These are phyloP conservation scores for Stentor roeselii DNA, from an alignment of 73 alveolate species.

Conservation along the genomic window DNA sequence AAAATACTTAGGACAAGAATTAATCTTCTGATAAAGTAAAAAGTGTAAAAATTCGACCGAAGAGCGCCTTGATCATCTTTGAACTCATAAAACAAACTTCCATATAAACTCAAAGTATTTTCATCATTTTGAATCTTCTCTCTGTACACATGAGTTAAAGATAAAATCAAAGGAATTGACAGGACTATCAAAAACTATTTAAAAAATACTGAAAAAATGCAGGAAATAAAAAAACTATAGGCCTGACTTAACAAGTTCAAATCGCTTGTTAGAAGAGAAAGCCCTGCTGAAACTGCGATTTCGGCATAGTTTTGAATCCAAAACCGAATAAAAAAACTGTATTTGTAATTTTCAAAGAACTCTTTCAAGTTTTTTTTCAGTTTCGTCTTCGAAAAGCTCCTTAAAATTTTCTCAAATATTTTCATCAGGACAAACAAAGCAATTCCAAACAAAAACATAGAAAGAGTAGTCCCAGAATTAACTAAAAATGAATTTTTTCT, in stretches of 20 bases:
- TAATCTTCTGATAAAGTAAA: background rate
- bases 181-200: too few species aligned
- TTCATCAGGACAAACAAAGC: background rate
- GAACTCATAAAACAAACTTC: constrained; percentile 26
- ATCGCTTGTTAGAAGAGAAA: too few species aligned
- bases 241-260: too few species aligned
- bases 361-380: too few species aligned
- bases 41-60: background rate
- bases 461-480: background rate
- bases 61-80: background rate
- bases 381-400: background rate
- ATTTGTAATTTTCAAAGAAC: background rate
- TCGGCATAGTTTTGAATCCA: background rate
- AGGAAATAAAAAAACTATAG: too few species aligned
- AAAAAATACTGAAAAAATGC: too few species aligned
- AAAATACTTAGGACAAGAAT: background rate
- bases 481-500: background rate
- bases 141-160: too few species aligned
- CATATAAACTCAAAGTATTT: too few species aligned
- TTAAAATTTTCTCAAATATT: too few species aligned
- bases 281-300: background rate
- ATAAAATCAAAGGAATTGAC: too few species aligned
- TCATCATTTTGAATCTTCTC: too few species aligned
- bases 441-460: background rate
- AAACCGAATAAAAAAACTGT: background rate